Conservation (phyloP, 805 yeast species). For the Yamadazyma ubonensis region DNA sequence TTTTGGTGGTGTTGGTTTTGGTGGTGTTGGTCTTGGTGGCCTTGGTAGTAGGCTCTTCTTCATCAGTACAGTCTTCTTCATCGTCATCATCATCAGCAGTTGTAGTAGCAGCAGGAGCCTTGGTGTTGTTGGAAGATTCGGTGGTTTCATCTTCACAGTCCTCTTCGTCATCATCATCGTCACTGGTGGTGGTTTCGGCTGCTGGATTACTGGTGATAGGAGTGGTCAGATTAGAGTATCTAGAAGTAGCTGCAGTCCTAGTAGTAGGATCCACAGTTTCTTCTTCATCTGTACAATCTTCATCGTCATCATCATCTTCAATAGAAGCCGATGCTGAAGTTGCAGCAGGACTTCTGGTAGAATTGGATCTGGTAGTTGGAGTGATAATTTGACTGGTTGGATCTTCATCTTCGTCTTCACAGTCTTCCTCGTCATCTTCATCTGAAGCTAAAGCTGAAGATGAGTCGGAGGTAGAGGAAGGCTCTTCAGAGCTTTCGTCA, state of each 20-base stretch:
- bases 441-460: conserved; percentile 4
- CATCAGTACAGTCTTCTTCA: conserved; percentile 16
- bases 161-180: conserved; percentile 19
- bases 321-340: conserved; percentile 10
- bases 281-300: conserved; percentile 18
- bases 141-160: conserved; percentile 12
- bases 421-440: conserved; percentile 10
- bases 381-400: not conserved
- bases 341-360: conserved; percentile 5
- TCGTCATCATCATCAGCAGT: conserved; percentile 12
- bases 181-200: conserved; percentile 7
- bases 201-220: conserved; percentile 1
- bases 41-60: not conserved
- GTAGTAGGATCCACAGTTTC: not conserved
- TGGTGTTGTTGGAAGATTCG: conserved; percentile 1
- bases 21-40: conserved; percentile 2
- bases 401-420: conserved; percentile 13
- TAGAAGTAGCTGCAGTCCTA: conserved; percentile 6
- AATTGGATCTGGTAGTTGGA: not conserved
- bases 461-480: conserved; percentile 1
- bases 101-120: not conserved
- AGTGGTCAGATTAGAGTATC: not conserved
- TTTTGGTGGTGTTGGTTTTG: conserved; percentile 3
- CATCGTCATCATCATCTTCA: conserved; percentile 16
- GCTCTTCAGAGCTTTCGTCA: not conserved